Percentiles rank a stretch among this genome's conserved stretches.
Conservation (phyloP, 768 basidiomycete species). For the Cubamyces lactineus region DNA sequence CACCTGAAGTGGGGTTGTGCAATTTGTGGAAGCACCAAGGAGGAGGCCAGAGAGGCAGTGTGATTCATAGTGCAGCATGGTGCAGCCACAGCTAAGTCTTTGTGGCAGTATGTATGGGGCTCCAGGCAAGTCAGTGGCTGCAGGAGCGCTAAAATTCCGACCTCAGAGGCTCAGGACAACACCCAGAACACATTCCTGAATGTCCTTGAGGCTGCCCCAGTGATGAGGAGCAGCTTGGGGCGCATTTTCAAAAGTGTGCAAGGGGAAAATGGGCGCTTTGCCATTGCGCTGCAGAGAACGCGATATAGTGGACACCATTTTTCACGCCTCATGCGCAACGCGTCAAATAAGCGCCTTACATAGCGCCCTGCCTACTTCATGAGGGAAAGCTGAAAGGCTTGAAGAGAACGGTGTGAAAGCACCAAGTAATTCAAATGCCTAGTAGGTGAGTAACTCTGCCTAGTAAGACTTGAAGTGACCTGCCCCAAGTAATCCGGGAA, state of each 20-base stretch:
- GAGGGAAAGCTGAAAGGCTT: constrained; percentile 34
- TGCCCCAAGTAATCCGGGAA: neutral
- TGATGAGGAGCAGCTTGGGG: constrained; percentile 5
- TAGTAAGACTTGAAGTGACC: neutral
- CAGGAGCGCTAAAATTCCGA: neutral
- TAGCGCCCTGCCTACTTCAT: constrained; percentile 35
- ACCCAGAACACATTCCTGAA: neutral
- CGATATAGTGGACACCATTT: constrained; percentile 38
- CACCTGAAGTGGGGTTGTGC: too few species aligned
- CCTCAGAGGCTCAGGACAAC: neutral
- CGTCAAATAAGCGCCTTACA: constrained; percentile 35
- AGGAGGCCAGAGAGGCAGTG: constrained; percentile 10
- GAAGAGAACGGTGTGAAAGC: constrained; percentile 13
- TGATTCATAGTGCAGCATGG: constrained; percentile 15
- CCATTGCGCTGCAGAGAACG: constrained; percentile 22
- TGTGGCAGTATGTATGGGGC: neutral
- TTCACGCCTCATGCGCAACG: constrained; percentile 33
- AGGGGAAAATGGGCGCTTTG: constrained; percentile 1
- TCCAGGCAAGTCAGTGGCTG: neutral
- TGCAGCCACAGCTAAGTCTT: neutral
- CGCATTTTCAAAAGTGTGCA: constrained; percentile 15
- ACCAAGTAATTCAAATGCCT: constrained; percentile 6
- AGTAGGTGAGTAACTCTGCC: constrained; percentile 11
- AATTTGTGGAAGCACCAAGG: too few species aligned
- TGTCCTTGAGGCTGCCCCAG: constrained; percentile 2